Conservation (phyloP, 768 basidiomycete genomes). For the Boletus sensibilis region DNA sequence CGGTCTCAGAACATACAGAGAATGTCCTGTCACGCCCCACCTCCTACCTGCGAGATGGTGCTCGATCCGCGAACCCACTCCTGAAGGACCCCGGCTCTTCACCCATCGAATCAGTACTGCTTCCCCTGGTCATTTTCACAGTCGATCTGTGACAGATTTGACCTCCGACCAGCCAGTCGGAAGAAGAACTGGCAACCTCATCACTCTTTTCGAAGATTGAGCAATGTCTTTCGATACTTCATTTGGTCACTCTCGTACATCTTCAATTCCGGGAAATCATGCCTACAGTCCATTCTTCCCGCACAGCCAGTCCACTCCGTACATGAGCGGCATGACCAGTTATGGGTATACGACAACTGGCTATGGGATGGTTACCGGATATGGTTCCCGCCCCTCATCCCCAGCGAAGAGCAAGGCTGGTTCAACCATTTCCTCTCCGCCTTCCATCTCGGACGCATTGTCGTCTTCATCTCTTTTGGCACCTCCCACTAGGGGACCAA, state of each 20-base stretch:
- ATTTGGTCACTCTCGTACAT: slow-evolving; percentile 49
- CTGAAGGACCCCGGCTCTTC: slow-evolving; percentile 49
- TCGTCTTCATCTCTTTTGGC: slow-evolving; percentile 47
- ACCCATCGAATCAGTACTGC: slow-evolving; percentile 38
- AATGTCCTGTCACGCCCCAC: slow-evolving; percentile 58
- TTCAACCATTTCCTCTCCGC: slow-evolving; percentile 29
- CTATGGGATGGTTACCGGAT: slow-evolving; percentile 29
- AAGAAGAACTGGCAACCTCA: slow-evolving; percentile 66
- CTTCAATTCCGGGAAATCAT: slow-evolving; percentile 48
- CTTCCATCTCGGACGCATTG: slow-evolving; percentile 24
- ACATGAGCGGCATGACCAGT: slow-evolving; percentile 35
- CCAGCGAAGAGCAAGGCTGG: slow-evolving; percentile 44
- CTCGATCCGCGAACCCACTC: slow-evolving; percentile 39
- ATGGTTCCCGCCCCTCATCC: slow-evolving; percentile 46
- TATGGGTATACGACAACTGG: slow-evolving; percentile 37
- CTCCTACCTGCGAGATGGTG: slow-evolving; percentile 39
- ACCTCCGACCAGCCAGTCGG: slow-evolving; percentile 43
- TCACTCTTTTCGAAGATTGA: slow-evolving; percentile 69
- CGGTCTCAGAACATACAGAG: slow-evolving; percentile 78
- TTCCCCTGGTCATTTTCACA: slow-evolving; percentile 44
- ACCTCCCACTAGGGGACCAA: slow-evolving; percentile 41
- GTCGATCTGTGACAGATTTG: slow-evolving; percentile 60
- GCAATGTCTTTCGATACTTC: slow-evolving; percentile 38
- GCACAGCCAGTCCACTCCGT: slow-evolving; percentile 41
- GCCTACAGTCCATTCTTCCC: slow-evolving; percentile 32